phyloP scores from a whole-genome alignment of 805 yeast species.

The Candida boleticola region DNA sequence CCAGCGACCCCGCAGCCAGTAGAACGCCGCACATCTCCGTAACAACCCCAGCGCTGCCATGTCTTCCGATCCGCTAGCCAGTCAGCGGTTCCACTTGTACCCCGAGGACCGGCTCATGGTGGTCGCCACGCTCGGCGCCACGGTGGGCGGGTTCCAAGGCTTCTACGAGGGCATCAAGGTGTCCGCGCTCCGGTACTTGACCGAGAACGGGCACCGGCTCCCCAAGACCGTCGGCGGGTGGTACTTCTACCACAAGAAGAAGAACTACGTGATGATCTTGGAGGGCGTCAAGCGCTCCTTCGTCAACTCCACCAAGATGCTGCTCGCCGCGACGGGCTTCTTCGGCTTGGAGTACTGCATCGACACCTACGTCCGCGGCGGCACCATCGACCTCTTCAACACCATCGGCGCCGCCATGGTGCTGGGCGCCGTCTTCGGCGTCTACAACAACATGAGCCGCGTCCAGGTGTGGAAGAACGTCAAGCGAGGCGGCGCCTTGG shows the following conservation, averaged over 20 bases:
- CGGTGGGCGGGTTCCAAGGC: slow-evolving; percentile 53
- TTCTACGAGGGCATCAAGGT: slow-evolving; percentile 55
- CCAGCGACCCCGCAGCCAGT: too few relatives aligned
- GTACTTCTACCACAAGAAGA: slow-evolving; percentile 84
- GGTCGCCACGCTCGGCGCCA: slow-evolving; percentile 34
- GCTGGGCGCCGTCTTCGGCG: slow-evolving; percentile 53
- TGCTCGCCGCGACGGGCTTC: slow-evolving; percentile 45
- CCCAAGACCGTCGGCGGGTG: slow-evolving; percentile 80
- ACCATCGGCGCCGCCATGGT: slow-evolving; percentile 58
- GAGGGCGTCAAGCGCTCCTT: slow-evolving; percentile 52
- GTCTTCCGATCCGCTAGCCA: background rate
- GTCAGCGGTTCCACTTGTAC: slow-evolving; percentile 49
- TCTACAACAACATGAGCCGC: slow-evolving; percentile 38
- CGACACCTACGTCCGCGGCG: slow-evolving; percentile 46
- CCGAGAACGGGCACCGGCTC: slow-evolving; percentile 79
- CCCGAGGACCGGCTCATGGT: slow-evolving; percentile 46
- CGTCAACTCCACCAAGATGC: slow-evolving; percentile 32
- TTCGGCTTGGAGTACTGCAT: slow-evolving; percentile 62
- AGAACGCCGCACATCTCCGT: too few relatives aligned
- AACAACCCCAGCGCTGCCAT: background rate
- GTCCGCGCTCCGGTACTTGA: slow-evolving; percentile 60
- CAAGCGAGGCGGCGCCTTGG: slow-evolving; percentile 55
- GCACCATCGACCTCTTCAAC: slow-evolving; percentile 56
- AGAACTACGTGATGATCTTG: slow-evolving; percentile 68
- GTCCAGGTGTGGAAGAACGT: slow-evolving; percentile 43